Percentiles rank a stretch among this genome's conserved stretches.
phyloP scores from a whole-genome alignment of 495 filamentous ascomycete species.

The Tuber borchii region DNA sequence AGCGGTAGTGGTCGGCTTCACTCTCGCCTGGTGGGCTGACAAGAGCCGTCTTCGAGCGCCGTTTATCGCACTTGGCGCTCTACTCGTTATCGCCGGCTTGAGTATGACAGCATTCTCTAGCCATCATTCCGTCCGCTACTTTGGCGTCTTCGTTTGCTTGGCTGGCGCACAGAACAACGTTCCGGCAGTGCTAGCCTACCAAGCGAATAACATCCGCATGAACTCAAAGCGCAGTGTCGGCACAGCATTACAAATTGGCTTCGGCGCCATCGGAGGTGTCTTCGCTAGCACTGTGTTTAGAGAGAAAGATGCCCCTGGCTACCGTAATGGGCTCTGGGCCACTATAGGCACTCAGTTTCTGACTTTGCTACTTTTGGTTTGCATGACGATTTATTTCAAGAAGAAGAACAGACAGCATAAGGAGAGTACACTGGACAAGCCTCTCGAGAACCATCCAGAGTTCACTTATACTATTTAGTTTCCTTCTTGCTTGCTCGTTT shows the following conservation, averaged over 20 bases:
- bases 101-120: constrained; percentile 52
- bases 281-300: constrained; percentile 54
- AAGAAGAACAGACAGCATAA: constrained; percentile 37
- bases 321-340: constrained; percentile 53
- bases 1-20: constrained; percentile 43
- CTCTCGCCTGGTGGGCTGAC: constrained; percentile 51
- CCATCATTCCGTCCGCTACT: constrained; percentile 49
- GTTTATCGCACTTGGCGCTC: constrained; percentile 50
- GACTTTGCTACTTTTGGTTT: constrained; percentile 12
- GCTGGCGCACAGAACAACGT: constrained; percentile 54
- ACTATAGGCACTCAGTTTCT: constrained; percentile 34
- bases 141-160: constrained; percentile 55
- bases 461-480: constrained; percentile 38
- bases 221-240: constrained; percentile 52
- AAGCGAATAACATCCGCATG: constrained; percentile 60
- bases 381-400: constrained; percentile 29
- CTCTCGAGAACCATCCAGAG: constrained; percentile 24
- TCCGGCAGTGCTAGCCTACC: constrained; percentile 53
- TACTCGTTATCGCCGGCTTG: constrained; percentile 50
- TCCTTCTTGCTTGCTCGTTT: neutral
- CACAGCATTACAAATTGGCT: constrained; percentile 45
- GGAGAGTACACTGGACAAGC: constrained; percentile 21
- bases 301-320: constrained; percentile 52
- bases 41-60: constrained; percentile 51
- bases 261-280: constrained; percentile 57